Base-by-base conservation (phyloP, 495 filamentous ascomycete species). In the Xylaria intraflava region DNA sequence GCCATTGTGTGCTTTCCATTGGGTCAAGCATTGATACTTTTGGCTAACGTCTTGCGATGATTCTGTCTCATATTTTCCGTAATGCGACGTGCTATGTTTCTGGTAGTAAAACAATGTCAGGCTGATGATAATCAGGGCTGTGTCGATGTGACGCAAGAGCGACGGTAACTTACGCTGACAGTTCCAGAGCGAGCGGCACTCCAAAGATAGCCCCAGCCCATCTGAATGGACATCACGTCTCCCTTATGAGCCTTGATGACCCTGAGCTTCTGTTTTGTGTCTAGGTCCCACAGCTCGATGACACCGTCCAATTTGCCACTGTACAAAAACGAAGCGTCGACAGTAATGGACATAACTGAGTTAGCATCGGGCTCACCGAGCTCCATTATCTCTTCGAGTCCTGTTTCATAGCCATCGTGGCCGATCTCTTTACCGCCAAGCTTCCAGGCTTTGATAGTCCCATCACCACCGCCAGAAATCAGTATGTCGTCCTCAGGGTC, bases 261-360 rank as follows among this genome's bases (percentile, higher is more conserved):
- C 50, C 92, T 79, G 17, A 98, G 76, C 45, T 93, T 84, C 72
- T 98, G 93, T 55, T 84, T 82, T 1, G 93, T 96, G 65, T 98
- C 93, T 12, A 97, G 74, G 61, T 98, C 95, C 93, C 93, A 98
- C 14, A 97, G 83, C 64, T 96, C 91, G 47, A 98, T 78, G 38
- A 94, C 83, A n/a, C 93, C 93, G n/a, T 84, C 81, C 0, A 88
- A 78, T 48, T 90, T 82, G 52, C 93, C 93, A 57, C 86, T 88
- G 64, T 96, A 97, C 10, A 98, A 78, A 55, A 98, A 85, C 0
- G 88, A 87, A 0, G 89, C 90, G 56, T 96, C 90, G 0, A 90
- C 74, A 2, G 87, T 84, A 44, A 98, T 77, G 2, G 88, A 89
- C 52, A 95, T 76, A 3, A 98, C 86, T 2, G 88, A 83, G 51